Percentiles rank a stretch among this genome's conserved stretches.
Conservation (phyloP, 2,329 filamentous ascomycete species). For the Nannizziopsis barbatae region DNA sequence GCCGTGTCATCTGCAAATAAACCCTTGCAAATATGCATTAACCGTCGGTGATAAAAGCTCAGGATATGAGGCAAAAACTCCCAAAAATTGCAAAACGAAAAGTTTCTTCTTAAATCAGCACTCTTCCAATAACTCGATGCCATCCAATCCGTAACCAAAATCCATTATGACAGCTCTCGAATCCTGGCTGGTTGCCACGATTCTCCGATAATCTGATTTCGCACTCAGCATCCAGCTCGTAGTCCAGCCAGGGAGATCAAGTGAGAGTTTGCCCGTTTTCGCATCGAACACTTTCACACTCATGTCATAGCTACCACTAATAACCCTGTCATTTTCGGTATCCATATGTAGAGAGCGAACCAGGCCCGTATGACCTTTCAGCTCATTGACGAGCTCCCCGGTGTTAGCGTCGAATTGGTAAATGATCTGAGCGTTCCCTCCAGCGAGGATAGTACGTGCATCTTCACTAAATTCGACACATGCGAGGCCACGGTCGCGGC, state of each 20-base stretch:
- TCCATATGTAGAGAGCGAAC: conserved; percentile 89
- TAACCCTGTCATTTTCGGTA: conserved; percentile 68
- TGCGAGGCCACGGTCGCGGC: conserved; percentile 84
- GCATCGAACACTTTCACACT: conserved; percentile 93
- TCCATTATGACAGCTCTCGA: conserved; percentile 88
- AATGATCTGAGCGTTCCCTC: conserved; percentile 89
- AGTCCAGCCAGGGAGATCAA: conserved; percentile 90
- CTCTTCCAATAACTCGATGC: conserved; percentile 42
- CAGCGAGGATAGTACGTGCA: conserved; percentile 82
- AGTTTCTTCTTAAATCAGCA: conserved; percentile 15
- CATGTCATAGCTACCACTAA: conserved; percentile 89
- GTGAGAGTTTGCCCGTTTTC: conserved; percentile 61
- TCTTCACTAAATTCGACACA: conserved; percentile 96
- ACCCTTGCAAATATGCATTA: too few species aligned
- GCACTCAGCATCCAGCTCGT: conserved; percentile 93
- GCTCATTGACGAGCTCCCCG: conserved; percentile 67
- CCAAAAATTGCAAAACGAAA: not conserved
- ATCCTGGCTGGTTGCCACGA: conserved; percentile 91
- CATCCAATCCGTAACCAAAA: conserved; percentile 53
- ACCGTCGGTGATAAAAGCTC: too few species aligned
- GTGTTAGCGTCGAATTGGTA: conserved; percentile 93
- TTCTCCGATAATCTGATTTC: conserved; percentile 88
- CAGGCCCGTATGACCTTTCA: conserved; percentile 71
- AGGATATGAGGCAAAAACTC: not conserved
- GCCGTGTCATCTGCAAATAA: too few species aligned